Conservation (phyloP, 352 stramenopile species). For the Globisporangium middletonii region DNA sequence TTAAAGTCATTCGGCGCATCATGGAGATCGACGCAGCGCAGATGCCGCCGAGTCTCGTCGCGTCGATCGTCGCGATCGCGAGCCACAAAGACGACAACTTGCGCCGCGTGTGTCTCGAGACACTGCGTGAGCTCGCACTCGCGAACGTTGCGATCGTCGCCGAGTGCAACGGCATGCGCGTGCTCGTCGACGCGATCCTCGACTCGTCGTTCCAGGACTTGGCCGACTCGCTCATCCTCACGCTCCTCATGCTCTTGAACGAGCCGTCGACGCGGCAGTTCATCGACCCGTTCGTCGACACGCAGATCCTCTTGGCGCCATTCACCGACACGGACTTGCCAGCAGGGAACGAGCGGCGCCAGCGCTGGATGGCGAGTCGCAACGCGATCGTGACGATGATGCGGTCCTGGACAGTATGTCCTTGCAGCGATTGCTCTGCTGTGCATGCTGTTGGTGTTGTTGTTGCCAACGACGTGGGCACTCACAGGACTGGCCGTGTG, state of each 20-base stretch:
- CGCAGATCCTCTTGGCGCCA: constrained; percentile 77
- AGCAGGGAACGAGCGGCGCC: constrained; percentile 74
- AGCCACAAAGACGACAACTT: constrained; percentile 89
- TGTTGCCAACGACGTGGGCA: not conserved
- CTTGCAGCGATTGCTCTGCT: not conserved
- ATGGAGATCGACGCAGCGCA: constrained; percentile 83
- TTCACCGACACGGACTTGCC: constrained; percentile 87
- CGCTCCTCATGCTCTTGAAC: constrained; percentile 80
- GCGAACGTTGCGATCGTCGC: constrained; percentile 80
- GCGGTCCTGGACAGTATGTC: constrained; percentile 77
- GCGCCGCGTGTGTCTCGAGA: constrained; percentile 82
- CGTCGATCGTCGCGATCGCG: constrained; percentile 76
- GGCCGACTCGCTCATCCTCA: constrained; percentile 79
- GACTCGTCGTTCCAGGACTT: constrained; percentile 87
- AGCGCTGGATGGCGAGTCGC: constrained; percentile 86
- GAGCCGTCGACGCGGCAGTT: constrained; percentile 80
- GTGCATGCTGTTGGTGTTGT: not conserved
- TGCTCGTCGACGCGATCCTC: constrained; percentile 82
- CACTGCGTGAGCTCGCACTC: constrained; percentile 73
- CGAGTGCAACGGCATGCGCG: constrained; percentile 77
- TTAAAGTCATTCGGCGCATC: constrained; percentile 81
- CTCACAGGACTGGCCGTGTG: not conserved
- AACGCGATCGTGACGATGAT: constrained; percentile 89
- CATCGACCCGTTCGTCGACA: constrained; percentile 86
- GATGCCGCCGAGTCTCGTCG: constrained; percentile 80